A percentile compares a stretch with the other conserved stretches of the same genome.
These are phyloP conservation scores for Eucalyptus microcorys DNA, from an alignment of 345 rosid genomes.

Conservation along the genomic window DNA sequence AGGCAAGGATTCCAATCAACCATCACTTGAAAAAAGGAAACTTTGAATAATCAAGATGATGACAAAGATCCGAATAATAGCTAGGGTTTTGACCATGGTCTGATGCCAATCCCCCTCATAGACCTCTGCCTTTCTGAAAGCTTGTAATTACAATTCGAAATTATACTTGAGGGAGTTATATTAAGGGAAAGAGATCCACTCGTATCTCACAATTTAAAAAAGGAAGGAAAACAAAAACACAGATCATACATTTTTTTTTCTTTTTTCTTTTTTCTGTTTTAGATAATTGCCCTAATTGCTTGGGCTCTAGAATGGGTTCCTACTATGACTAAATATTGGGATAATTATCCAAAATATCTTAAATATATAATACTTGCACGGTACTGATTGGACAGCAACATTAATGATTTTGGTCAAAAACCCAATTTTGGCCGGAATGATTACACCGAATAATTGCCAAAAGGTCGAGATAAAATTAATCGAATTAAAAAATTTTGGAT, in stretches of 20 bases:
- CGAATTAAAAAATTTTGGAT: neutral
- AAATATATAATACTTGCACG: neutral
- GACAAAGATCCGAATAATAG: neutral
- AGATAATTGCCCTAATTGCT: neutral
- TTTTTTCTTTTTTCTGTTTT: fast-evolving
- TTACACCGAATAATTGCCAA: neutral
- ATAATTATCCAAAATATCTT: neutral
- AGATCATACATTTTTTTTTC: neutral
- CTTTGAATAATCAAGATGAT: neutral
- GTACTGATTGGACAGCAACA: neutral
- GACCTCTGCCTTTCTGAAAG: neutral
- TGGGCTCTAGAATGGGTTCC: neutral
- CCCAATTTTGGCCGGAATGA: neutral
- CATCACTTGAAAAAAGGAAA: neutral
- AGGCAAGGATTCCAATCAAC: neutral
- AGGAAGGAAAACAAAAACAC: neutral
- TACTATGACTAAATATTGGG: neutral
- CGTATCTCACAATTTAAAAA: neutral
- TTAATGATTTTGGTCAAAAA: neutral
- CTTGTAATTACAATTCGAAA: neutral
- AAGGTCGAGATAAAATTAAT: neutral
- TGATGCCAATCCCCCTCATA: neutral
- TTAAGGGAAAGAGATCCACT: neutral
- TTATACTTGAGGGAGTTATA: neutral
- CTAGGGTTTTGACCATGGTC: neutral